phyloP scores from a whole-genome alignment of 2,329 filamentous ascomycete genomes.

The Penicillium vulpinum region DNA sequence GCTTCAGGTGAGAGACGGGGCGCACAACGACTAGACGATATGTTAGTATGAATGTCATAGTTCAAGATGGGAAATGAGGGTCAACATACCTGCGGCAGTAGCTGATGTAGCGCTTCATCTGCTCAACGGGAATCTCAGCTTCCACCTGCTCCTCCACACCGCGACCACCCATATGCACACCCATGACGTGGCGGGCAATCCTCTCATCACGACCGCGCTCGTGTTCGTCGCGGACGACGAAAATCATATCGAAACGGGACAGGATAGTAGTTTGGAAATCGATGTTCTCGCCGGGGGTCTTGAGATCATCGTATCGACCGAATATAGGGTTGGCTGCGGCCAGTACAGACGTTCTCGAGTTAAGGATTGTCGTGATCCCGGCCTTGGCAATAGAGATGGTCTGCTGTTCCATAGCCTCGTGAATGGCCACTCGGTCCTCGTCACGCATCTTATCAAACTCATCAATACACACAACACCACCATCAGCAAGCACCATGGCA shows the following conservation, averaged over 20 bases:
- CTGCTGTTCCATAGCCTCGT: conserved; percentile 99
- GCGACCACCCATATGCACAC: conserved; percentile 89
- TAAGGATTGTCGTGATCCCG: conserved; percentile 96
- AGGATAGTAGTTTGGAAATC: conserved; percentile 98
- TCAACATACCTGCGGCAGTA: conserved; percentile 85
- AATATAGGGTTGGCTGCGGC: conserved; percentile 98
- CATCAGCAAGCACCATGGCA: conserved; percentile 96
- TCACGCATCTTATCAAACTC: conserved; percentile 99
- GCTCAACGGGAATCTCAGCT: conserved; percentile 88
- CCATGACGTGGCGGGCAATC: conserved; percentile 96
- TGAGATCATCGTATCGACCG: conserved; percentile 96
- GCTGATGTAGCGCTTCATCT: conserved; percentile 95
- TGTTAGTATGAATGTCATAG: conserved; percentile 13
- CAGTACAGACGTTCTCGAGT: conserved; percentile 90
- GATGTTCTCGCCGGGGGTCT: conserved; percentile 96
- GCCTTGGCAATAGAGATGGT: conserved; percentile 99
- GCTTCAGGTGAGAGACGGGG: conserved; percentile 87
- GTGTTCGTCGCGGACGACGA: conserved; percentile 96
- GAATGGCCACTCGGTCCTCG: conserved; percentile 94
- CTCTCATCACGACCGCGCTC: conserved; percentile 84
- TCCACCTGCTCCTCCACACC: conserved; percentile 79
- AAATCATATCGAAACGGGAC: conserved; percentile 99
- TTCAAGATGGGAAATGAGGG: neutral
- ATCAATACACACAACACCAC: conserved; percentile 96
- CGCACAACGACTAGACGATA: conserved; percentile 70